Conservation (phyloP, 2,329 filamentous ascomycete species). For the Podosphaera fusca region DNA sequence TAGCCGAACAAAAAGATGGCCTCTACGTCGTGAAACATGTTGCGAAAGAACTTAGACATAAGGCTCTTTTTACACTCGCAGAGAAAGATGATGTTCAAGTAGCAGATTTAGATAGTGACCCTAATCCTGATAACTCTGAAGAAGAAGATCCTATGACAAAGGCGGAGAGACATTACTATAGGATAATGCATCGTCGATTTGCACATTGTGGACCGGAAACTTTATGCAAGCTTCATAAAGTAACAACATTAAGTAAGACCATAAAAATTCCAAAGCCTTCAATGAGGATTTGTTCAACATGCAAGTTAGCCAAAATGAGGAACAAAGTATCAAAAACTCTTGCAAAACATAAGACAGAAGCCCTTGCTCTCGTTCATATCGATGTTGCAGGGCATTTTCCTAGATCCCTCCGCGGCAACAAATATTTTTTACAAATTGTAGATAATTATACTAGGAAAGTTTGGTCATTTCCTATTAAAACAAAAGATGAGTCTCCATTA, state of each 20-base stretch:
- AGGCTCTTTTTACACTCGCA: neutral
- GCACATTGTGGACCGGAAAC: neutral
- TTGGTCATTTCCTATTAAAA: neutral
- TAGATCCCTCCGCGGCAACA: neutral
- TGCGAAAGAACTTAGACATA: neutral
- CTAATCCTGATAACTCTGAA: neutral
- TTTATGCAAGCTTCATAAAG: too few species aligned
- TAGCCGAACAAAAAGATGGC: neutral
- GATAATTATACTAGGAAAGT: neutral
- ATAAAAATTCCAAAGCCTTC: too few species aligned
- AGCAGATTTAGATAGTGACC: neutral
- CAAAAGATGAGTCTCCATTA: neutral
- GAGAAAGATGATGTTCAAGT: neutral
- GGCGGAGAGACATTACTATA: neutral
- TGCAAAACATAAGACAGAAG: neutral
- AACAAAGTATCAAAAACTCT: neutral
- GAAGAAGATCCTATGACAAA: neutral
- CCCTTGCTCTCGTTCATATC: neutral
- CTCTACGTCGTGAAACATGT: neutral
- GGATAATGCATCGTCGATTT: neutral
- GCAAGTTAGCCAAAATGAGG: neutral
- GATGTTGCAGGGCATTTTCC: neutral
- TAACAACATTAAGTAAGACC: too few species aligned
- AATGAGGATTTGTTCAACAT: neutral
- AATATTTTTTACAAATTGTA: neutral